phyloP scores from a whole-genome alignment of 2,329 filamentous ascomycete species.

The Metarhizium anisopliae region DNA sequence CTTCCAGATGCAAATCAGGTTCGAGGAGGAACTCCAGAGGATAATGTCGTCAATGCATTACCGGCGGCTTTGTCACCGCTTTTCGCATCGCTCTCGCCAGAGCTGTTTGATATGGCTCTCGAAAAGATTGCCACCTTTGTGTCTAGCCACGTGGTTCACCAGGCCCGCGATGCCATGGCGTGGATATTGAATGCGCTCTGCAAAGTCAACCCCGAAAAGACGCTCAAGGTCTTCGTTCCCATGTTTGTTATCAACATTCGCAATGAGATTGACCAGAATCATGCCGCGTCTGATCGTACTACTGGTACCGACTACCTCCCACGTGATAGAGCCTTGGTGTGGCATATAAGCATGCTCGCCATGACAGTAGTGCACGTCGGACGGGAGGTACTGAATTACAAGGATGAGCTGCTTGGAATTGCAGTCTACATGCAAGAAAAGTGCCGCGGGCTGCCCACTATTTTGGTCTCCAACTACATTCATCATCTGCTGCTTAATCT shows the following conservation, averaged over 20 bases:
- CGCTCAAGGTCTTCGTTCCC: slow-evolving; percentile 80
- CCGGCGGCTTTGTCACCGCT: slow-evolving; percentile 86
- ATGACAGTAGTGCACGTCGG: slow-evolving; percentile 98
- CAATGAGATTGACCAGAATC: slow-evolving; percentile 94
- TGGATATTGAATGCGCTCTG: slow-evolving; percentile 96
- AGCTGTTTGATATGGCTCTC: slow-evolving; percentile 84
- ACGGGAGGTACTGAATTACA: slow-evolving; percentile 79
- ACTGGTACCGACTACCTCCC: slow-evolving; percentile 90
- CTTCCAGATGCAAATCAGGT: slow-evolving; percentile 83
- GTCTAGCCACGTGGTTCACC: slow-evolving; percentile 88
- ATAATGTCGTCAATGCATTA: slow-evolving; percentile 92
- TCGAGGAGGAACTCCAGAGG: slow-evolving; percentile 85
- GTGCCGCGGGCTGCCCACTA: slow-evolving; percentile 86
- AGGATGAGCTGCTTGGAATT: slow-evolving; percentile 81
- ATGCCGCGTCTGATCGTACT: slow-evolving; percentile 87
- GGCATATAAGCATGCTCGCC: slow-evolving; percentile 93
- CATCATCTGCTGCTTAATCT: slow-evolving; percentile 92
- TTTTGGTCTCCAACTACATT: slow-evolving; percentile 95
- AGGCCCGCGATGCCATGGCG: slow-evolving; percentile 94
- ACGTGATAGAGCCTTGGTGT: slow-evolving; percentile 84
- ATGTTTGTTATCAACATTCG: slow-evolving; percentile 87
- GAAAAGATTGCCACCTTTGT: slow-evolving; percentile 91
- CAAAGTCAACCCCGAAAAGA: slow-evolving; percentile 92
- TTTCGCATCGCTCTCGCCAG: slow-evolving; percentile 82
- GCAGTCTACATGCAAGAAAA: slow-evolving; percentile 94